Percentiles rank a stretch among this genome's conserved stretches.
Evolutionary conservation across 257 asterid genomes (phyloP).

Genomic region (Solanum virginianum): DNA sequence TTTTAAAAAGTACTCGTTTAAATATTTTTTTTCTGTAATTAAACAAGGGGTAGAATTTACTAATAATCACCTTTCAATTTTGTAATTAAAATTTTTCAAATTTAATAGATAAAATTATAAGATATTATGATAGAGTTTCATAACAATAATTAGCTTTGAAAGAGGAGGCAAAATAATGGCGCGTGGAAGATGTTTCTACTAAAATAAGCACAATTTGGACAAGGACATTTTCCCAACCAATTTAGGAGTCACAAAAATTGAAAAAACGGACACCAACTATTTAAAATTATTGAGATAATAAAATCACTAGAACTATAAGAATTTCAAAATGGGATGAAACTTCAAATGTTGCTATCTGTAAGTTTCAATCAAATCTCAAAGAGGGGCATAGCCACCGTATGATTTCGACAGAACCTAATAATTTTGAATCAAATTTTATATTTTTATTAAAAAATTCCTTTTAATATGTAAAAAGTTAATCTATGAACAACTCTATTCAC

Average conservation of each 20-base stretch:
- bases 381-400: not conserved
- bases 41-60: not conserved
- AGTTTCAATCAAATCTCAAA: not conserved
- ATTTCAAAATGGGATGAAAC: not conserved
- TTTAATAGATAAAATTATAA: not conserved
- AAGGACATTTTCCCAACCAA: not conserved
- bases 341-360: not conserved
- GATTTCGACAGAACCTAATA: not conserved
- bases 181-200: not conserved
- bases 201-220: not conserved
- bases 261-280: not conserved
- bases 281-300: not conserved
- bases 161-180: not conserved
- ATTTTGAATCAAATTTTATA: not conserved
- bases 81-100: not conserved
- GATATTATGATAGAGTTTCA: not conserved
- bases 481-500: not conserved
- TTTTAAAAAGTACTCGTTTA: too few species aligned
- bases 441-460: not conserved
- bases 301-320: not conserved
- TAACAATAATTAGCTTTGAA: not conserved
- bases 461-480: not conserved
- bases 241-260: not conserved
- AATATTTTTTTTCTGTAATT: too few species aligned
- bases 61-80: not conserved